These are phyloP conservation scores for Verbena officinalis DNA, from an alignment of 257 asterid species.

Conservation along the genomic window DNA sequence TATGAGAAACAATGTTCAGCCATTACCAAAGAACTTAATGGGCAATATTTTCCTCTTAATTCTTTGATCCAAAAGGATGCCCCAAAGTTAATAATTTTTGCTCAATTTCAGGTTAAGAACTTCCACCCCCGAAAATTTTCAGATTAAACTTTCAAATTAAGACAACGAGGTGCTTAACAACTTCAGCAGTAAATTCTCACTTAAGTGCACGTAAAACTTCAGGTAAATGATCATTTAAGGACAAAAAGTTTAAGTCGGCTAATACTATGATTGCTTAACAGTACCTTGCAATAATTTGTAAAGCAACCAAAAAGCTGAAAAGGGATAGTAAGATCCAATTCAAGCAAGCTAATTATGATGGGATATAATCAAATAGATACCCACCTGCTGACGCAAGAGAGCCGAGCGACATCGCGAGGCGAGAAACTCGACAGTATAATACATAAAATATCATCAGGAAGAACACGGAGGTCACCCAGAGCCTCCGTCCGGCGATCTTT, in stretches of 20 bases:
- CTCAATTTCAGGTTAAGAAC: neutral
- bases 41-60: neutral
- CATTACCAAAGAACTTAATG: neutral
- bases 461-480: slow-evolving; percentile 68
- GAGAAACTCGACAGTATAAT: slow-evolving; percentile 51
- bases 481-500: slow-evolving; percentile 76
- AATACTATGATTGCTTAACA: neutral
- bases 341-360: neutral
- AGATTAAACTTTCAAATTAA: neutral
- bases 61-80: neutral
- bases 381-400: slow-evolving; percentile 94
- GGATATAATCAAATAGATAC: neutral
- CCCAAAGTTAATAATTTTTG: too few species aligned
- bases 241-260: neutral
- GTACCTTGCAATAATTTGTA: slow-evolving; percentile 13
- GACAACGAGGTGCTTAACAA: neutral
- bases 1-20: slow-evolving; percentile 5
- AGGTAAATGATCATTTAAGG: neutral
- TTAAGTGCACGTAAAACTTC: neutral
- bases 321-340: neutral
- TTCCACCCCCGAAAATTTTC: neutral
- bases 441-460: slow-evolving; percentile 82
- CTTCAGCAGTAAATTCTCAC: slow-evolving; percentile 12
- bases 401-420: slow-evolving; percentile 81
- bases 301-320: slow-evolving; percentile 9